These are phyloP conservation scores for Rubroboletus satanas DNA, from an alignment of 768 basidiomycete genomes.

Conservation along the genomic window DNA sequence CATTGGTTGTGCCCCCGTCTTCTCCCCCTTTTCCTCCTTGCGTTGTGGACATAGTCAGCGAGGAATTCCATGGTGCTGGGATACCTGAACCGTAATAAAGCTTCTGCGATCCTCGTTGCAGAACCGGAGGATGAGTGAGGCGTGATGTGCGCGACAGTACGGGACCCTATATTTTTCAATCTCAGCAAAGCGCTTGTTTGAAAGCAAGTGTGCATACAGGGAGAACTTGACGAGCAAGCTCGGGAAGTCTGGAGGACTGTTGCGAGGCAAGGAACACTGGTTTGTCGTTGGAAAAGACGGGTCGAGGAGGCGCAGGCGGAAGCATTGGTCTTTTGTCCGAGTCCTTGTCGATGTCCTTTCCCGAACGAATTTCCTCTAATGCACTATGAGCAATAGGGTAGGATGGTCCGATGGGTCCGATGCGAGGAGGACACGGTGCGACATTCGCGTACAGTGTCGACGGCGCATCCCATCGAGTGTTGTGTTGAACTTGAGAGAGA, in stretches of 20 bases:
- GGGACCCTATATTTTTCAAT: conserved; percentile 39
- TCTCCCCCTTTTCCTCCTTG: conserved; percentile 25
- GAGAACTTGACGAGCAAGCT: conserved; percentile 61
- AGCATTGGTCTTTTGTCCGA: conserved; percentile 38
- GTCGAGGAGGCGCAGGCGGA: conserved; percentile 37
- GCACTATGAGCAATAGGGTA: conserved; percentile 48
- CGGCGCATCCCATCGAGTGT: conserved; percentile 64
- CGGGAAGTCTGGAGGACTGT: conserved; percentile 62
- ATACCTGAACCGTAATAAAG: conserved; percentile 40
- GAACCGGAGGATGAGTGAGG: conserved; percentile 60
- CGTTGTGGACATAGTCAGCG: conserved; percentile 9
- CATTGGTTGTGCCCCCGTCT: conserved; percentile 17
- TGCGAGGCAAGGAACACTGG: conserved; percentile 63
- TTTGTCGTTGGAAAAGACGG: conserved; percentile 44
- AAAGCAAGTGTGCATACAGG: conserved; percentile 45
- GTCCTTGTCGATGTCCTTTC: conserved; percentile 49
- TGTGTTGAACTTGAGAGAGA: conserved; percentile 51
- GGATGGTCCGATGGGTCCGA: conserved; percentile 60
- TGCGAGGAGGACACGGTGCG: conserved; percentile 57
- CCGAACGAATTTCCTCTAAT: conserved; percentile 34
- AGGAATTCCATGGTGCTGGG: conserved; percentile 46
- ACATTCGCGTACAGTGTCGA: conserved; percentile 61
- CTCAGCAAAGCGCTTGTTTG: background rate
- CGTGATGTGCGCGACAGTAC: conserved; percentile 59
- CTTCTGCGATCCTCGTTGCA: conserved; percentile 45